A percentile compares a stretch with the other conserved stretches of the same genome.
Conservation (phyloP, 2,329 filamentous ascomycete genomes). For the Cladophialophora carrionii region DNA sequence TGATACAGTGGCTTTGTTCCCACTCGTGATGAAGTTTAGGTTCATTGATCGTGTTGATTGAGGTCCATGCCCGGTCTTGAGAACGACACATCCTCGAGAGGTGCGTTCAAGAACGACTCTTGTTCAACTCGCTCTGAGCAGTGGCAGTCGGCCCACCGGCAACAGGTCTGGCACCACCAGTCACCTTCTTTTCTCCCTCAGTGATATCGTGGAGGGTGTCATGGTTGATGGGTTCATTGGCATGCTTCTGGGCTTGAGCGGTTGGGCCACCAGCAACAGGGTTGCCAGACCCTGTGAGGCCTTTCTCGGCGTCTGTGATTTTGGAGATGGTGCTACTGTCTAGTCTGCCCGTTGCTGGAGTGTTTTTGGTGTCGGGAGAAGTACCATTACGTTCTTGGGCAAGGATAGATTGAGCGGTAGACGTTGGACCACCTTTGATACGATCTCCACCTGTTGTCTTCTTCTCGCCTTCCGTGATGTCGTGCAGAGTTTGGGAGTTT, state of each 20-base stretch:
- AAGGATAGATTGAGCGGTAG: constrained; percentile 16
- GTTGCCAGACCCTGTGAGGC: constrained; percentile 44
- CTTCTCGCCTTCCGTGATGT: constrained; percentile 50
- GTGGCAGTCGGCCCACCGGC: constrained; percentile 47
- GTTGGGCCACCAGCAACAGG: constrained; percentile 48
- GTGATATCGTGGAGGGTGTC: constrained; percentile 49
- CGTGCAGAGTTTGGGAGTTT: constrained; percentile 43
- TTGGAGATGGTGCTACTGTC: constrained; percentile 44
- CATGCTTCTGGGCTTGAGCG: constrained; percentile 49
- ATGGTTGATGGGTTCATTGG: constrained; percentile 42
- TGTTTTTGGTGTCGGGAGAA: background rate
- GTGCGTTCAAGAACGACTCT: constrained; percentile 15
- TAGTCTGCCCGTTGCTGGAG: constrained; percentile 5
- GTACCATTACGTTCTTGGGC: constrained; percentile 9
- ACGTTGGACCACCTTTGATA: constrained; percentile 7
- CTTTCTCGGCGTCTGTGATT: constrained; percentile 49
- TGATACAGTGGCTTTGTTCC: background rate
- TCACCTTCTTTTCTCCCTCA: constrained; percentile 48
- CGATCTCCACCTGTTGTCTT: constrained; percentile 43
- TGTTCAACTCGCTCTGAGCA: constrained; percentile 42
- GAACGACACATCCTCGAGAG: background rate
- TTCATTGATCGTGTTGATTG: background rate
- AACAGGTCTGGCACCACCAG: constrained; percentile 40
- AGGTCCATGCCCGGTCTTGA: background rate
- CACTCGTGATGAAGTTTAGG: background rate